phyloP scores from a whole-genome alignment of 768 basidiomycete species.

The Cyclocybe aegerita region DNA sequence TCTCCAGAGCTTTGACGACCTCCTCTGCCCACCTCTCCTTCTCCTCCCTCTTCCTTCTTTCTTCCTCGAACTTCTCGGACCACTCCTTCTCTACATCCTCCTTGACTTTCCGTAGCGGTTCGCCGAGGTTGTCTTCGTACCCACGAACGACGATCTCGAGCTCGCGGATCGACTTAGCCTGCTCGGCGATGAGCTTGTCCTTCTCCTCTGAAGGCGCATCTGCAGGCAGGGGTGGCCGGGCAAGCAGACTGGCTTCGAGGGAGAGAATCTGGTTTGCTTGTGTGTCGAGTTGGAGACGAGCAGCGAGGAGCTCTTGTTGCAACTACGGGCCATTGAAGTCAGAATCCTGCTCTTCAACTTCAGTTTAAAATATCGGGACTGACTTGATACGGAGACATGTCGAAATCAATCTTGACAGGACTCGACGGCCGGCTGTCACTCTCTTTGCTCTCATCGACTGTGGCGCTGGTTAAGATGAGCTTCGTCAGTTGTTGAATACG shows the following conservation, averaged over 20 bases:
- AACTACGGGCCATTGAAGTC: conserved; percentile 41
- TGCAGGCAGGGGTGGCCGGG: conserved; percentile 64
- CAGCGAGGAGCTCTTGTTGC: conserved; percentile 84
- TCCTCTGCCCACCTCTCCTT: conserved; percentile 74
- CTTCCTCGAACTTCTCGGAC: conserved; percentile 56
- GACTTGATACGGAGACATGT: conserved; percentile 85
- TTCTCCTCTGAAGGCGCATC: conserved; percentile 73
- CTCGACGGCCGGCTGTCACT: conserved; percentile 77
- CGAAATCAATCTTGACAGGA: conserved; percentile 88
- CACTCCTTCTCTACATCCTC: conserved; percentile 80
- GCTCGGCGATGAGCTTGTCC: conserved; percentile 70
- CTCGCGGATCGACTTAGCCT: conserved; percentile 74
- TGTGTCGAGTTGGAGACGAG: conserved; percentile 74
- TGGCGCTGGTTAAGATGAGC: conserved; percentile 83
- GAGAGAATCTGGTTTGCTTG: conserved; percentile 84
- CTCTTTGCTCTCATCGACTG: conserved; percentile 66
- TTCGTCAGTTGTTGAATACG: conserved; percentile 83
- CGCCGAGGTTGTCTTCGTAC: conserved; percentile 73
- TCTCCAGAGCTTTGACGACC: conserved; percentile 72
- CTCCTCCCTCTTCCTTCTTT: conserved; percentile 61
- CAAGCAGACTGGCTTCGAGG: conserved; percentile 72
- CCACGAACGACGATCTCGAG: conserved; percentile 70
- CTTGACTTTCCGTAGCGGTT: conserved; percentile 61
- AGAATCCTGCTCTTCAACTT: not conserved
- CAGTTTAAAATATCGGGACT: conserved; percentile 11